Percentiles rank a stretch among this genome's conserved stretches.
These are phyloP conservation scores for Erythrobasidium hasegawianum DNA, from an alignment of 1,284 basidiomycete species.

Conservation along the genomic window DNA sequence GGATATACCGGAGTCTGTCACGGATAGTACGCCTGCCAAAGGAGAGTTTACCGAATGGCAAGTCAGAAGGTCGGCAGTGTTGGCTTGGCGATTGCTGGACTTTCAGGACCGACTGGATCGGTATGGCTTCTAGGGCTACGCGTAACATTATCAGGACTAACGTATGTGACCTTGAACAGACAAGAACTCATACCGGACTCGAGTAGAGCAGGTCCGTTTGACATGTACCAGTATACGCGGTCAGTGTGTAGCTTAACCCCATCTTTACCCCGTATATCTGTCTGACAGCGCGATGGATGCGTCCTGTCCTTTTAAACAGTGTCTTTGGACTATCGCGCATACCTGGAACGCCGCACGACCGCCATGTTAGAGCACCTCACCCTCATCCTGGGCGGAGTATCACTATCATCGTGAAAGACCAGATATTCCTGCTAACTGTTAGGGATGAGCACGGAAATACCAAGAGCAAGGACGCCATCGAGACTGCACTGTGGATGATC, in stretches of 20 bases:
- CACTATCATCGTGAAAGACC: constrained; percentile 71
- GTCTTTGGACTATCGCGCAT: constrained; percentile 75
- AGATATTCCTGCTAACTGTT: constrained; percentile 74
- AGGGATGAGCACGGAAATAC: constrained; percentile 54
- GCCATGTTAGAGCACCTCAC: constrained; percentile 46
- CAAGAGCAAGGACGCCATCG: constrained; percentile 58
- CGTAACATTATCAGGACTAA: no score
- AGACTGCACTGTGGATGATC: constrained; percentile 62
- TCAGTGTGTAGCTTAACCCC: constrained; percentile 52
- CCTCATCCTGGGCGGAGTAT: constrained; percentile 59
- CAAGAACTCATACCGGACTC: constrained; percentile 57
- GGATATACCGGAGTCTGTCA: constrained; percentile 49
- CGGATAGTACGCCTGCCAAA: constrained; percentile 36
- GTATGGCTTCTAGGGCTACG: constrained; percentile 55
- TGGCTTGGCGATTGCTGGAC: constrained; percentile 69
- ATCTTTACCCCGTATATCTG: not conserved
- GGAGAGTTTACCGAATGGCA: constrained; percentile 70
- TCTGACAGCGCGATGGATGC: constrained; percentile 36
- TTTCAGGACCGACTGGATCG: constrained; percentile 69
- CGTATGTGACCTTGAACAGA: constrained; percentile 48
- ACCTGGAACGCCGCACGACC: constrained; percentile 54
- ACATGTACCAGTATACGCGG: constrained; percentile 58
- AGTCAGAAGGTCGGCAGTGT: constrained; percentile 76
- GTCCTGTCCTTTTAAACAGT: constrained; percentile 47
- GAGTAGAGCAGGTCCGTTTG: constrained; percentile 56